Base-by-base conservation (phyloP, 192 early-diverging fungal genomes). In the Backusella tuberculispora region DNA sequence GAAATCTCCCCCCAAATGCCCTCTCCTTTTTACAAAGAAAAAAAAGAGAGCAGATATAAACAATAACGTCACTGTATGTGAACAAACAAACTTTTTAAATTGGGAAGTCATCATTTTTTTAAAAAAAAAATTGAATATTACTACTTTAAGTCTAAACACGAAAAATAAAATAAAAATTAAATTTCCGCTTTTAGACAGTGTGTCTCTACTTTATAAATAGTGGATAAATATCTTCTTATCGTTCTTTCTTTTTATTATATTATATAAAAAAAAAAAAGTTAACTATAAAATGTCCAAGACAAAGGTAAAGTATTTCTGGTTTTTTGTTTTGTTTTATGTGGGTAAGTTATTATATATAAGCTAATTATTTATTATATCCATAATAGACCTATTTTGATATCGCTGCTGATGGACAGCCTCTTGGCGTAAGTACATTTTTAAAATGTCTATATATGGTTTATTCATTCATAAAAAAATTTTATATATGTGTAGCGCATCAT, bases 331-430 rank as follows among this genome's bases (percentile, higher is more conserved):
- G 1, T 53, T 14, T 14, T 46, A 46, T 8, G 10, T 46, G 29
- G 29, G 29, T 34, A 2, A 34, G 29, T 2, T 34, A 34, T 34
- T 34, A 34, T 34, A 34, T 34, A 0, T 34, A 34, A 34, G 29
- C 29, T 34, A 34, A 46, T 14, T 45, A 7, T 12, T 45, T 8
- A 12, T 4, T 60, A 26, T 60, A 26, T 60, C 12, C n/a, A 0
- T 3, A 12, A 26, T 63, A 79, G 78, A 89, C 90, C 68, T 93
- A 75, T 85, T 93, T 93, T 80, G 92, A 93, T 53, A 79, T 92
- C 66, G 73, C 88, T 71, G 85, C 82, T 71, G 78, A 86, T 63
- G 85, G 81, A 15, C 1, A 73, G 29, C 76, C 78, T 60, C 19
- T 75, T 63, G 85, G 87, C 24, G 86, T 87, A 85, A 81, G 86